Percentiles rank a stretch among this genome's conserved stretches.
Conservation (phyloP, 257 asterid genomes). For the Przewalskia tangutica region DNA sequence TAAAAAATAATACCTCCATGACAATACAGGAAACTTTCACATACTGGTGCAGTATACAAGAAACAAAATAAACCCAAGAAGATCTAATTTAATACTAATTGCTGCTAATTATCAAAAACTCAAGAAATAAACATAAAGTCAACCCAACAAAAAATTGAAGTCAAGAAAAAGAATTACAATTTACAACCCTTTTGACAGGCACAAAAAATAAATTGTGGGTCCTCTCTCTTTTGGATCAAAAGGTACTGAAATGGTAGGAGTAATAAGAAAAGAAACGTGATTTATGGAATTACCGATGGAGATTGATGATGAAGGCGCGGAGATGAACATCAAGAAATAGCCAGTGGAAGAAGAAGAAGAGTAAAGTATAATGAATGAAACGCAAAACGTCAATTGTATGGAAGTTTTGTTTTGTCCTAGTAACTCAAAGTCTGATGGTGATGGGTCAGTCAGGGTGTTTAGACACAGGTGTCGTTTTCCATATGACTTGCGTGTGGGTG, state of each 20-base stretch:
- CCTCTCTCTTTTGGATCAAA: not conserved
- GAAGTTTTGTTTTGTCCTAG: too few relatives aligned
- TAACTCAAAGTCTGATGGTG: too few relatives aligned
- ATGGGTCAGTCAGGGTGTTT: too few relatives aligned
- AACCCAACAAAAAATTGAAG: not conserved
- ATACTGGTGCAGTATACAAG: not conserved
- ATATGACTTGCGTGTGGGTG: too few relatives aligned
- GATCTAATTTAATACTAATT: too few relatives aligned
- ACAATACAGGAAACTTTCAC: not conserved
- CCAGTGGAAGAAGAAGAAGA: not conserved
- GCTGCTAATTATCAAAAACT: too few relatives aligned
- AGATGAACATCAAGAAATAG: not conserved
- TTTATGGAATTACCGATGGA: not conserved
- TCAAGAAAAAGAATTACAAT: not conserved
- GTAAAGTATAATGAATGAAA: not conserved
- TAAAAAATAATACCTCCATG: not conserved
- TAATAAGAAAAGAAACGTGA: not conserved
- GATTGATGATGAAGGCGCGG: slow-evolving; percentile 1
- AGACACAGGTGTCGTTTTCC: too few relatives aligned
- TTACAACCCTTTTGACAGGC: not conserved
- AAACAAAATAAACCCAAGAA: not conserved
- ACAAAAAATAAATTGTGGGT: not conserved
- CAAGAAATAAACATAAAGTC: not conserved
- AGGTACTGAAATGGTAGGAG: not conserved
- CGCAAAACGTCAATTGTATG: too few relatives aligned